phyloP scores from a whole-genome alignment of 805 yeast species.

The Yamadazyma ubonensis region DNA sequence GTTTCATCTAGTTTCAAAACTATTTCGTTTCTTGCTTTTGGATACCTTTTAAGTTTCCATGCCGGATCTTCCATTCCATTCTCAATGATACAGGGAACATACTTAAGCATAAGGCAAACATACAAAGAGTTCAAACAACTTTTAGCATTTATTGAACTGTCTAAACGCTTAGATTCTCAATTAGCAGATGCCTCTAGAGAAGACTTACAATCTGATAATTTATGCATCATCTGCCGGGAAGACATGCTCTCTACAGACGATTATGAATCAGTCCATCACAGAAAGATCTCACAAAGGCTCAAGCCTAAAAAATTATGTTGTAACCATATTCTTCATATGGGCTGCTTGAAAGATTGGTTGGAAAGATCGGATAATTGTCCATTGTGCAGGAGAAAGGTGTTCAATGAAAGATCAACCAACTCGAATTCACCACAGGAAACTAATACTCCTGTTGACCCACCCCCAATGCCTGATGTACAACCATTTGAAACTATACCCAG shows the following conservation, averaged over 20 bases:
- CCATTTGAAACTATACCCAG: background rate
- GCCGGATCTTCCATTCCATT: slow-evolving; percentile 34
- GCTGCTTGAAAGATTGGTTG: slow-evolving; percentile 90
- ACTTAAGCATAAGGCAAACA: slow-evolving; percentile 39
- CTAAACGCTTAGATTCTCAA: slow-evolving; percentile 62
- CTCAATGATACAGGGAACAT: slow-evolving; percentile 43
- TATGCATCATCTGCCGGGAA: slow-evolving; percentile 89
- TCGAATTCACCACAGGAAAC: slow-evolving; percentile 5
- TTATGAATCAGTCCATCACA: slow-evolving; percentile 24
- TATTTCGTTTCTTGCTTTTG: slow-evolving; percentile 28
- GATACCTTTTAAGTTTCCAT: slow-evolving; percentile 34
- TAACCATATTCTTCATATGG: slow-evolving; percentile 84
- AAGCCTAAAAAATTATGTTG: slow-evolving; percentile 78
- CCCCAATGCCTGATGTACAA: background rate
- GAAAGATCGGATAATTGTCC: slow-evolving; percentile 94
- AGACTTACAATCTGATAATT: slow-evolving; percentile 57
- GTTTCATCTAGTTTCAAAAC: slow-evolving; percentile 42
- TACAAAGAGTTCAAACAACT: slow-evolving; percentile 40
- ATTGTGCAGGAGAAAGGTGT: slow-evolving; percentile 75
- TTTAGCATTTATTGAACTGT: slow-evolving; percentile 51
- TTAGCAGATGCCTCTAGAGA: slow-evolving; percentile 60
- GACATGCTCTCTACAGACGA: slow-evolving; percentile 61
- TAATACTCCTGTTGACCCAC: slow-evolving; percentile 1
- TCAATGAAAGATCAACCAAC: slow-evolving; percentile 17
- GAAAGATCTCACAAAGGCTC: slow-evolving; percentile 32